phyloP scores from a whole-genome alignment of 768 basidiomycete species.

The Termitomyces titanicus region DNA sequence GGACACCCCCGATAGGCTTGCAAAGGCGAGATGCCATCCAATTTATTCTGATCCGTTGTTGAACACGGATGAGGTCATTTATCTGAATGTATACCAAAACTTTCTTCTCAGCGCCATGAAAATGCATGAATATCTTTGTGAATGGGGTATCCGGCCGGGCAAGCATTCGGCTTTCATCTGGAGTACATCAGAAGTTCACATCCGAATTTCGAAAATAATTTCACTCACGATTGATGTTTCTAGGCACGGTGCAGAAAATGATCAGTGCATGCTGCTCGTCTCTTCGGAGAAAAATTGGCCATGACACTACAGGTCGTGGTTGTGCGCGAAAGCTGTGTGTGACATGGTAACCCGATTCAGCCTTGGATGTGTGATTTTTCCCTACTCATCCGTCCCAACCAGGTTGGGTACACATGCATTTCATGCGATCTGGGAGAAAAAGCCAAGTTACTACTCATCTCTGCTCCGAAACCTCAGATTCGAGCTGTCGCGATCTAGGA shows the following conservation, averaged over 20 bases:
- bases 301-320: conserved; percentile 27
- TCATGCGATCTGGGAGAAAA: conserved; percentile 54
- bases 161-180: conserved; percentile 50
- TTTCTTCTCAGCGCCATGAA: conserved; percentile 82
- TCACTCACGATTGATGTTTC: conserved; percentile 1
- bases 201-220: neutral
- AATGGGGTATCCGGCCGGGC: conserved; percentile 46
- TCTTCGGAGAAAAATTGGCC: conserved; percentile 42
- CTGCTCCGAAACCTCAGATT: conserved; percentile 47
- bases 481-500: conserved; percentile 46
- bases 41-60: conserved; percentile 76
- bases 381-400: neutral
- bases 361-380: neutral
- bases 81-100: conserved; percentile 85
- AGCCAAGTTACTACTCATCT: conserved; percentile 42
- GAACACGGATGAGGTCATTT: conserved; percentile 58
- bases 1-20: conserved; percentile 39
- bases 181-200: conserved; percentile 34
- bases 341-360: conserved; percentile 47
- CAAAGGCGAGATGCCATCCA: conserved; percentile 71
- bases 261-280: conserved; percentile 54
- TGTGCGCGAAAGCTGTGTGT: conserved; percentile 51
- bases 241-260: conserved; percentile 62
- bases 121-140: conserved; percentile 76
- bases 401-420: conserved; percentile 88